Evolutionary conservation across 2,329 filamentous ascomycete species (phyloP).

Genomic region (Pezicula carpinea): DNA sequence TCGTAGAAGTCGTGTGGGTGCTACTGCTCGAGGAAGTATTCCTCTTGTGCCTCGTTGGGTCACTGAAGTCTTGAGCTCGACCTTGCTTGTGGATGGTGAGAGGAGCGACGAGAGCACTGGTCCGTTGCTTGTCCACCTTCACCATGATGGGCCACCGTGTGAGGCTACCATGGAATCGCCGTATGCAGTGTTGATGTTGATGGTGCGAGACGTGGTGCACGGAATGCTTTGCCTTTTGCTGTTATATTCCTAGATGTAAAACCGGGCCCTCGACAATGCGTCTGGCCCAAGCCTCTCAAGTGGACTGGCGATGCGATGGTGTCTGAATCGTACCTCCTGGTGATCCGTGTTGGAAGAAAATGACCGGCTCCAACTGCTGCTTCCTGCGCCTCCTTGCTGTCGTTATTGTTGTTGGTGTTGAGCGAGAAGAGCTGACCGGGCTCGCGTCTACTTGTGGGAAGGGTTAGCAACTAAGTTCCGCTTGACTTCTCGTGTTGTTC

Average conservation of each 20-base stretch:
- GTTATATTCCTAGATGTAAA: slow-evolving; percentile 2
- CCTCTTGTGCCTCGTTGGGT: slow-evolving; percentile 33
- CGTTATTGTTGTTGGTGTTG: neutral
- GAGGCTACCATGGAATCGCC: slow-evolving; percentile 21
- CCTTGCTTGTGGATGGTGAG: slow-evolving; percentile 45
- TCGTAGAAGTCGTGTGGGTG: slow-evolving; percentile 19
- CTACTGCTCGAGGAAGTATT: slow-evolving; percentile 37
- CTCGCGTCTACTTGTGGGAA: slow-evolving; percentile 7
- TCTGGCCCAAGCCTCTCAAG: neutral
- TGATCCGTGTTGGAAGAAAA: neutral
- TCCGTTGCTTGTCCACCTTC: slow-evolving; percentile 34
- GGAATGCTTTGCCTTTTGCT: neutral
- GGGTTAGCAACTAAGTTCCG: neutral
- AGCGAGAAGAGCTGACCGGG: no score
- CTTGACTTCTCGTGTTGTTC: slow-evolving; percentile 12
- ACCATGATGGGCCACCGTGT: slow-evolving; percentile 25
- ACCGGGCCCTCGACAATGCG: slow-evolving; percentile 1
- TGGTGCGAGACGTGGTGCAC: neutral
- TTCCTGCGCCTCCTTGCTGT: slow-evolving; percentile 1
- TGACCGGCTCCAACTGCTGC: neutral
- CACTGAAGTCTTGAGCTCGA: slow-evolving; percentile 27
- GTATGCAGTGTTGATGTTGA: slow-evolving; percentile 1
- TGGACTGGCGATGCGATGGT: neutral
- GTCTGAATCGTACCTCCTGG: neutral
- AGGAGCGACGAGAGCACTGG: slow-evolving; percentile 58